Evolutionary conservation across 31 red algal genomes (phyloP), one percentile per base, ranked within the genome.

Genomic region (Endocladia muricata): DNA sequence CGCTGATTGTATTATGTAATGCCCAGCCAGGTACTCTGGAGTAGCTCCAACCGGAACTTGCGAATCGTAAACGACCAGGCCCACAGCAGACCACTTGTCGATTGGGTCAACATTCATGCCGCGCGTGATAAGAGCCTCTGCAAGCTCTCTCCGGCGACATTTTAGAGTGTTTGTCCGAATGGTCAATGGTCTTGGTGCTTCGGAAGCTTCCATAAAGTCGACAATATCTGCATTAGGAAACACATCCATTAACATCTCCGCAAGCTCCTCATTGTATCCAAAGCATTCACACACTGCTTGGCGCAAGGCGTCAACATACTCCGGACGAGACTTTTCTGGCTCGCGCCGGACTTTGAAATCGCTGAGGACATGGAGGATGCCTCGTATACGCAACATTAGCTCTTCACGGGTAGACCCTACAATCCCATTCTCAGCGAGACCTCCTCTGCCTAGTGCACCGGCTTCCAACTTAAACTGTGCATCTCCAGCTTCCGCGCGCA

Each of bases 31-130:
- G 75, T 98, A 98, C 76, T 98, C 96, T 23, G 96, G 96, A 19
- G 96, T 98, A 37, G 96, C 96, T 15, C 96, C 96, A 9, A 98
- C 85, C 3, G 96, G 96, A 32, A 98, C 96, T 54, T 88, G 83
- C 32, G 85, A 90, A 55, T 98, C 91, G 59, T 89, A 94, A 15
- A 98, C 96, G 17, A 94, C 83, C 19, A 98, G 63, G 8, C 92
- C 96, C 23, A 94, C 96, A 39, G 89, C 88, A 35, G 87, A 89
- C 96, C 96, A 98, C 37, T 91, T 81, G 25, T 88, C 95, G 43
- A 98, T 84, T 13, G 96, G 92, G 41, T 98, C 91, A 8, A 98
- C 91, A 68, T 98, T 98, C 88, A 94, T 86, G 23, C 96, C 96
- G 13, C 96, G 85, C 17, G 83, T 75, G 51, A 98, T 98, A 35